Base-by-base conservation (phyloP, 2,329 filamentous ascomycete species). In the Penicillium sp. region DNA sequence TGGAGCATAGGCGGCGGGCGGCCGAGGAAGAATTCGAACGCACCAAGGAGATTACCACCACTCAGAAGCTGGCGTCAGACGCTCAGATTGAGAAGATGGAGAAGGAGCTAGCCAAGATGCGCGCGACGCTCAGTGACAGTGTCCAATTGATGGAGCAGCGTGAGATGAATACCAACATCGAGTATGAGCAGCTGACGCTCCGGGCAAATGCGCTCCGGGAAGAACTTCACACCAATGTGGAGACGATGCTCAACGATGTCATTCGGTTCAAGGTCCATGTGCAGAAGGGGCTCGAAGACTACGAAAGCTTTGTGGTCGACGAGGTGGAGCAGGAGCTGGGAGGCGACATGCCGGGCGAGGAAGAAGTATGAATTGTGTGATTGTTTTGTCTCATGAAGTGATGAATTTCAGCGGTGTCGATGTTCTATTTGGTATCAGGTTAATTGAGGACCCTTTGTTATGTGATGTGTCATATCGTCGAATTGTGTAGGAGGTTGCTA, bases 181-280 rank as follows among this genome's bases (percentile, higher is more conserved):
- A 97, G 60, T 94, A 95, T 60, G 91, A 97, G 62, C 89, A 96
- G 62, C 73, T 97, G 33, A 88, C 86, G n/a, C 79, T 94, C 39
- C 80, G 82, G 20, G 87, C 87, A 33, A 87, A 87, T 50, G 74
- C 87, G 1, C 76, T 97, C 16, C 81, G 93, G n/a, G 93, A 98
- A 65, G 90, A 97, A 64, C 76, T 98, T n/a, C 93, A 98, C 65
- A 95, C 89, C 0, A 90, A 96, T 64, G 87, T 96, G 57, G 93
- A 96, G 70, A 84, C 83, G 56, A 94, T 97, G 80, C 73, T 98
- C 45, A 94, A 96, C 69, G 90, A 97, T 62, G 86, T 96, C 47
- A 94, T 97, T 72, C 90, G 94, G 60, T 97, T 98, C 79, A 98
- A 98, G 72, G 87, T 98, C 50, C 90, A 97, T 60, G 77, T 98